Base-by-base conservation (phyloP, 805 yeast genomes). In the Kodamaea fukazawae region DNA sequence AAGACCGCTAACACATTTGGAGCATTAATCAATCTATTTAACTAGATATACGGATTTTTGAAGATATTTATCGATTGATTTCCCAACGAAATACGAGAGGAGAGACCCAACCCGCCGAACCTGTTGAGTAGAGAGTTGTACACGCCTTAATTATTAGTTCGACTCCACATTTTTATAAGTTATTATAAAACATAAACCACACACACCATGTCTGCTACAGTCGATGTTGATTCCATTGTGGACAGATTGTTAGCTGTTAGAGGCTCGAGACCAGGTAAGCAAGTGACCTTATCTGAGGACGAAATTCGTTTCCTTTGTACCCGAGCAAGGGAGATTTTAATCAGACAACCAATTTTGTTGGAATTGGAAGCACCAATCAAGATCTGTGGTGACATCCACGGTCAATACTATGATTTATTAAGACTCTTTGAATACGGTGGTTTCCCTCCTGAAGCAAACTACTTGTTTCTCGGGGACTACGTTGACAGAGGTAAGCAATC, bases 401-500 rank as follows among this genome's bases (percentile, higher is more conserved):
- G 99, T 42, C 99, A 91, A 70, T 91, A 93, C 68, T 91, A 91
- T 61, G 99, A 91, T 67, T 78, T 91, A 55, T 76, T 91, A 62
- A 84, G 99, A 67, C 78, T 91, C 55, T 91, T 91, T 58, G 98
- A 93, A 71, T 91, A 91, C 60, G 98, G 99, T 55, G 99, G 98
- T 2, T 91, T 93, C 75, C 99, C 99, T 1, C 99, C 99, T 9
- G 98, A 93, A 65, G 95, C 98, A 13, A 91, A 91, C 71, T 91
- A 91, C 70, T 73, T 91, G 55, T 91, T 91, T 61, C 70, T 91
- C 44, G 99, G 99, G 51, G 99, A 91, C 74, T 91, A 91, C 61
- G 99, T 91, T 51, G 99, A 91, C 73, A 84, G 99, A 75, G 99
- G 99, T 59, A 89, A 90, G 63, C 98, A 93, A 73, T 87, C 96